Percentiles rank a stretch among this genome's conserved stretches.
phyloP scores from a whole-genome alignment of 2,329 filamentous ascomycete species.

The Cadophora sp. region DNA sequence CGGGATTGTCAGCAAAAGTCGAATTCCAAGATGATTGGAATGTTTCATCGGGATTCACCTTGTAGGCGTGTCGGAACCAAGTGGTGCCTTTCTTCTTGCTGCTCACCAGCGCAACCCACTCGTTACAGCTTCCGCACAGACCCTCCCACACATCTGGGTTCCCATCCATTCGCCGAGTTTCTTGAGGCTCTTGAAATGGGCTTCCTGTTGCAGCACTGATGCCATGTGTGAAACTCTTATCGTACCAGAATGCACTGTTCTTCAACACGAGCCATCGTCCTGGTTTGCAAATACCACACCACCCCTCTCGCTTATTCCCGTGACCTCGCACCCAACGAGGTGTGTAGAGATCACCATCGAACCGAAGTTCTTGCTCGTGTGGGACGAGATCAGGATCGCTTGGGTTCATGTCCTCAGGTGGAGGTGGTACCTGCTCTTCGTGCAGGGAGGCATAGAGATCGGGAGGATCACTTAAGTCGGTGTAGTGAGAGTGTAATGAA shows the following conservation, averaged over 20 bases:
- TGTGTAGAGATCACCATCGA: slow-evolving; percentile 83
- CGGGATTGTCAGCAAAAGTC: slow-evolving; percentile 22
- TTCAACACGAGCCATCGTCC: slow-evolving; percentile 87
- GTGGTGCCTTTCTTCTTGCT: slow-evolving; percentile 93
- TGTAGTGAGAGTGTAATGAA: slow-evolving; percentile 71
- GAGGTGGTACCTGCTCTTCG: slow-evolving; percentile 76
- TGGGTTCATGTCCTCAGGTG: slow-evolving; percentile 82
- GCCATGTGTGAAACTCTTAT: slow-evolving; percentile 88
- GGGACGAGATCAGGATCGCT: slow-evolving; percentile 77
- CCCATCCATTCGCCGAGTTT: slow-evolving; percentile 77
- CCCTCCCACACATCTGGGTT: slow-evolving; percentile 85
- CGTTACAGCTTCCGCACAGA: slow-evolving; percentile 77
- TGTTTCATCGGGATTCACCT: slow-evolving; percentile 58
- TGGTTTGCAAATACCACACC: slow-evolving; percentile 88
- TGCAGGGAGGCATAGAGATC: slow-evolving; percentile 78
- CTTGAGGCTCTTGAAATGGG: slow-evolving; percentile 78
- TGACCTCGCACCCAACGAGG: slow-evolving; percentile 85
- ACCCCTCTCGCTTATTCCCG: slow-evolving; percentile 86
- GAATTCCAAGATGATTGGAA: neutral
- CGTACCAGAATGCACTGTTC: slow-evolving; percentile 93
- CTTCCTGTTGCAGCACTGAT: slow-evolving; percentile 83
- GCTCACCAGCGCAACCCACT: slow-evolving; percentile 82
- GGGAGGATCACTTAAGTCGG: slow-evolving; percentile 77
- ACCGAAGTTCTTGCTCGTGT: slow-evolving; percentile 80
- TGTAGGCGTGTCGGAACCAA: slow-evolving; percentile 90